Evolutionary conservation across 306 rosid species (phyloP).

Genomic region (Lagenaria siceraria): DNA sequence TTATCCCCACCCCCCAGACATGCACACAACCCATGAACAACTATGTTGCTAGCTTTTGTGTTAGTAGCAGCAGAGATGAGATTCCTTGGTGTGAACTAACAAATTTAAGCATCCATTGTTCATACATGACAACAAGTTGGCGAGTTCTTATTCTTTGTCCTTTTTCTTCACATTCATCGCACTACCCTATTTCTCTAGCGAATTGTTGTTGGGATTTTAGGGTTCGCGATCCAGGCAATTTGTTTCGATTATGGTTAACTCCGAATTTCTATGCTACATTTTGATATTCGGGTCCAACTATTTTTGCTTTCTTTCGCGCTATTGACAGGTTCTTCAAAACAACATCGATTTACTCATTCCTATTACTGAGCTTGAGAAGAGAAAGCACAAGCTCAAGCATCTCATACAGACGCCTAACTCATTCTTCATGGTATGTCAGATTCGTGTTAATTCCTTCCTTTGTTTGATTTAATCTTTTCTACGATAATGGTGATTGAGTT

Average conservation of each 20-base stretch:
- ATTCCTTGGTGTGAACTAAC: no score
- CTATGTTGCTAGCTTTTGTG: no score
- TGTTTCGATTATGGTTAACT: neutral
- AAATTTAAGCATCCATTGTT: no score
- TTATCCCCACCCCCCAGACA: no score
- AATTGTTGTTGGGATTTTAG: neutral
- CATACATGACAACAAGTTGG: no score
- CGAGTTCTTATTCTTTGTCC: no score
- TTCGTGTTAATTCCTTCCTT: neutral
- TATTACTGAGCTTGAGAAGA: conserved; percentile 43
- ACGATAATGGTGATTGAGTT: neutral
- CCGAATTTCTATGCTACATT: neutral
- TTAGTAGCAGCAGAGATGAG: no score
- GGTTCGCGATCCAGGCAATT: conserved; percentile 2
- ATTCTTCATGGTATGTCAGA: conserved; percentile 35
- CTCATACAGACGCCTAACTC: conserved; percentile 52
- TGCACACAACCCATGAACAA: no score
- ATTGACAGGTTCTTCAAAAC: conserved; percentile 53
- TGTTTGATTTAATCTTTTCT: no score
- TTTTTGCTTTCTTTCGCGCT: neutral
- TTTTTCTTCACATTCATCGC: neutral
- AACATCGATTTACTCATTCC: conserved; percentile 48
- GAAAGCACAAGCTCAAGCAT: conserved; percentile 54
- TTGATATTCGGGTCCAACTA: neutral
- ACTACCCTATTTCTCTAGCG: neutral